A percentile compares a stretch with the other conserved stretches of the same genome.
Evolutionary conservation across 2,329 filamentous ascomycete genomes (phyloP).

Genomic region (Bipolaris oryzae): DNA sequence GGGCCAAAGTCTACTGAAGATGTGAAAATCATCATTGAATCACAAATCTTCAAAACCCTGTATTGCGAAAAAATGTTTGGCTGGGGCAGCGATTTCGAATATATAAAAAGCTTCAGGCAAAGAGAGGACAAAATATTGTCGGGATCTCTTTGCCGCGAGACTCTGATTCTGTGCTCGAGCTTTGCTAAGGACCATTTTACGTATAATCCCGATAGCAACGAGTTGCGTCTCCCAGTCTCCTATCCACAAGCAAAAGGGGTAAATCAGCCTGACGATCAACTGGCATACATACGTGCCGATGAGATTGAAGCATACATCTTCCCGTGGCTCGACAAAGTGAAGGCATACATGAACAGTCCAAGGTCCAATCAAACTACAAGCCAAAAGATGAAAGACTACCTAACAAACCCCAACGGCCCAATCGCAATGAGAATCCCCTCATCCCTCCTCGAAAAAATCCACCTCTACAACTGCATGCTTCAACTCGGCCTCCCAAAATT

Average conservation of each 20-base stretch:
- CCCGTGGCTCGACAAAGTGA: slow-evolving; percentile 21
- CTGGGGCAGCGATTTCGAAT: slow-evolving; percentile 2
- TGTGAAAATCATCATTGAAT: slow-evolving; percentile 12
- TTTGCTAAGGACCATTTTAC: slow-evolving; percentile 20
- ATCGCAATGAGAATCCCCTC: slow-evolving; percentile 13
- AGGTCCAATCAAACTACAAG: background rate
- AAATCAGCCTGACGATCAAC: background rate
- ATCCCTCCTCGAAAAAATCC: slow-evolving; percentile 20
- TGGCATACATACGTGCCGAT: slow-evolving; percentile 17
- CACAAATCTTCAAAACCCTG: slow-evolving; percentile 5
- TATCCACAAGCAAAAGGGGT: slow-evolving; percentile 2
- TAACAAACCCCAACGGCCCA: background rate
- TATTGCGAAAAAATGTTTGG: background rate
- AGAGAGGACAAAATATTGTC: background rate
- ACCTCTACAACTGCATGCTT: slow-evolving; percentile 30
- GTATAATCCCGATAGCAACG: slow-evolving; percentile 8
- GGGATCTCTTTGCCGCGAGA: slow-evolving; percentile 14
- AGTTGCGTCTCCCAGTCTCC: slow-evolving; percentile 17
- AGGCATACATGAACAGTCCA: background rate
- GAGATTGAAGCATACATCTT: slow-evolving; percentile 20
- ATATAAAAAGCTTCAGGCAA: background rate
- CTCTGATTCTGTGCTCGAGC: slow-evolving; percentile 19
- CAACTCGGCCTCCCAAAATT: slow-evolving; percentile 23
- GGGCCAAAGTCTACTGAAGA: background rate
- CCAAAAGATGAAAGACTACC: background rate